Percentiles rank a stretch among this genome's conserved stretches.
These are phyloP conservation scores for Stephania japonica DNA, from an alignment of 164 flowering plant species.

Conservation along the genomic window DNA sequence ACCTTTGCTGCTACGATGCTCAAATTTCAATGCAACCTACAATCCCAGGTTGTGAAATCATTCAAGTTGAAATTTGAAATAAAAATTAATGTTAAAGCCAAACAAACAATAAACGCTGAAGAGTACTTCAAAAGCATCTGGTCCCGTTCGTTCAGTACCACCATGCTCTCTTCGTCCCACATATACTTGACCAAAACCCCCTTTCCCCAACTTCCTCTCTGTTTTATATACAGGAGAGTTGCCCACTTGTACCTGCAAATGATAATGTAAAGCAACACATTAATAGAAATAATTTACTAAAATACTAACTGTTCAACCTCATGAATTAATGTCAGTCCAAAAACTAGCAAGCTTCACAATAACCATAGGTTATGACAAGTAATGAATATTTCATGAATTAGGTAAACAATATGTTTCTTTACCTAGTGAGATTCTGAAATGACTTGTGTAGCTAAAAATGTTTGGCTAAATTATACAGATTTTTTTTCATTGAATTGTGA, in stretches of 20 bases:
- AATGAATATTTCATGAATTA: too few relatives aligned
- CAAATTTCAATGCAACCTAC: constrained; percentile 88
- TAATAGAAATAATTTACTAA: too few relatives aligned
- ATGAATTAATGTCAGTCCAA: neutral
- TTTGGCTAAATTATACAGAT: too few relatives aligned
- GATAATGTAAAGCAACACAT: neutral
- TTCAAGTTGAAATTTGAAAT: neutral
- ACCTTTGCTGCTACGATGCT: constrained; percentile 87
- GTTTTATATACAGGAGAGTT: constrained; percentile 70
- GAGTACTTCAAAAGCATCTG: constrained; percentile 76
- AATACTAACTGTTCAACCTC: neutral
- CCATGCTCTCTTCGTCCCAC: constrained; percentile 71
- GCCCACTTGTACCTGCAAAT: constrained; percentile 75
- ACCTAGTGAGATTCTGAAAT: too few relatives aligned
- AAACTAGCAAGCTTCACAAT: neutral
- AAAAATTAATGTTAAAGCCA: neutral
- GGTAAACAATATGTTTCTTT: too few relatives aligned
- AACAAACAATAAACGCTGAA: neutral
- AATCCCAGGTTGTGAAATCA: neutral
- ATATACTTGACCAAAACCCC: constrained; percentile 96
- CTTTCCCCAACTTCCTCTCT: constrained; percentile 86
- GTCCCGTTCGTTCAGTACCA: constrained; percentile 70
- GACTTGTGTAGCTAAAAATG: too few relatives aligned
- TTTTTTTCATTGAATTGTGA: too few relatives aligned
- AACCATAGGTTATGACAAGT: neutral